phyloP scores from a whole-genome alignment of 495 filamentous ascomycete genomes.

The Endocarpon pusillum region DNA sequence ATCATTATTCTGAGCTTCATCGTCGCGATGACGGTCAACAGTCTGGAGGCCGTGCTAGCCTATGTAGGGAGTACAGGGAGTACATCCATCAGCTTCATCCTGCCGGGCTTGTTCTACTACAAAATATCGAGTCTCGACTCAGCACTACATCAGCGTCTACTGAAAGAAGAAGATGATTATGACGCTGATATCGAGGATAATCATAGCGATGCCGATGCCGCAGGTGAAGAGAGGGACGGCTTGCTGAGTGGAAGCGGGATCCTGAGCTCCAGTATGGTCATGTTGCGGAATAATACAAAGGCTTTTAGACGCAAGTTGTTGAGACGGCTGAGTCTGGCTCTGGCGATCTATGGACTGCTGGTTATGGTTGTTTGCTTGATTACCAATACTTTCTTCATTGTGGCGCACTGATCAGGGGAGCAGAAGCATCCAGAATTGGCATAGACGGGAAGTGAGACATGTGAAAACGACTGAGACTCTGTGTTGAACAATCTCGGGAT shows the following conservation, averaged over 20 bases:
- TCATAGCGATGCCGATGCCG: constrained; percentile 18
- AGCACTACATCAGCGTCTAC: constrained; percentile 59
- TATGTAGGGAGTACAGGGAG: constrained; percentile 92
- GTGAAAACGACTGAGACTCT: no score
- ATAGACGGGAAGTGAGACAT: constrained; percentile 1
- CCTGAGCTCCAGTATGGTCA: constrained; percentile 26
- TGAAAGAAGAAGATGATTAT: constrained; percentile 68
- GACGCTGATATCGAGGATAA: constrained; percentile 30
- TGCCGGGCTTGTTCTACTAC: constrained; percentile 94
- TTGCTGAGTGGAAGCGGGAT: constrained; percentile 16
- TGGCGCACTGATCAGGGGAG: constrained; percentile 25
- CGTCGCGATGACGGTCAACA: constrained; percentile 78
- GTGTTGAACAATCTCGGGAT: no score
- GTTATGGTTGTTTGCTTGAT: constrained; percentile 82
- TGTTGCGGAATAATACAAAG: constrained; percentile 29
- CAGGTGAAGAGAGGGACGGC: constrained; percentile 18
- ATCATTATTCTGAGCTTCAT: constrained; percentile 74
- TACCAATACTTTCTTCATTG: constrained; percentile 64
- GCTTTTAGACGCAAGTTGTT: constrained; percentile 43
- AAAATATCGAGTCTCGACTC: constrained; percentile 84
- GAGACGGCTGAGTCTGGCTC: constrained; percentile 50
- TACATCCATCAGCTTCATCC: constrained; percentile 89
- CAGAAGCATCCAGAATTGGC: neutral
- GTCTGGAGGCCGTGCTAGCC: constrained; percentile 74
- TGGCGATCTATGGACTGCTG: constrained; percentile 66